Evolutionary conservation across 345 rosid species (phyloP).

Genomic region (Populus pruinosa): DNA sequence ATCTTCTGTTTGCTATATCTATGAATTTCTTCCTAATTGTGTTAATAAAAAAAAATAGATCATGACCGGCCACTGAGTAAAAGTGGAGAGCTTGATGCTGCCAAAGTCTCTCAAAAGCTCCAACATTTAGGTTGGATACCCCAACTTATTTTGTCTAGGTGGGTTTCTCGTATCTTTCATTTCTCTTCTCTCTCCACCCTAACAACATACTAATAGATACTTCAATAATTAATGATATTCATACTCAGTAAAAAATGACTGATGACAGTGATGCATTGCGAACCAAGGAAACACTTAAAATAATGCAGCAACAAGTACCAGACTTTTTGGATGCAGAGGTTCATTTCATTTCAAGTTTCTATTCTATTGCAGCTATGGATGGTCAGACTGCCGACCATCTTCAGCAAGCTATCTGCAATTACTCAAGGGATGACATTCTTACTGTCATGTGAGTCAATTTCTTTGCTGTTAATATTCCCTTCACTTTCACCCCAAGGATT

Average conservation of each 20-base stretch:
- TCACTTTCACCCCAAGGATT: not conserved
- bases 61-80: slow-evolving; percentile 88
- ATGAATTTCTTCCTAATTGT: not conserved
- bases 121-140: slow-evolving; percentile 82
- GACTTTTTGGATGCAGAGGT: slow-evolving; percentile 67
- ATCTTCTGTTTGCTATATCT: not conserved
- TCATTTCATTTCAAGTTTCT: slow-evolving; percentile 85
- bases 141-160: slow-evolving; percentile 81
- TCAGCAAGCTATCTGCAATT: slow-evolving; percentile 60
- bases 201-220: not conserved
- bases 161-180: not conserved
- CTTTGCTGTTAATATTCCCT: not conserved
- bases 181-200: not conserved
- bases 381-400: slow-evolving; percentile 96
- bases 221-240: not conserved
- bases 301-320: slow-evolving; percentile 83
- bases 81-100: slow-evolving; percentile 63
- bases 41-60: slow-evolving; percentile 33
- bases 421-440: slow-evolving; percentile 57
- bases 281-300: slow-evolving; percentile 66
- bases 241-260: not conserved
- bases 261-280: slow-evolving; percentile 70
- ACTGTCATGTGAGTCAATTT: slow-evolving; percentile 70
- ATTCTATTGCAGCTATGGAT: slow-evolving; percentile 95
- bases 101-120: slow-evolving; percentile 59